Base-by-base conservation (phyloP, 2,329 filamentous ascomycete genomes). In the Alternaria longipes region DNA sequence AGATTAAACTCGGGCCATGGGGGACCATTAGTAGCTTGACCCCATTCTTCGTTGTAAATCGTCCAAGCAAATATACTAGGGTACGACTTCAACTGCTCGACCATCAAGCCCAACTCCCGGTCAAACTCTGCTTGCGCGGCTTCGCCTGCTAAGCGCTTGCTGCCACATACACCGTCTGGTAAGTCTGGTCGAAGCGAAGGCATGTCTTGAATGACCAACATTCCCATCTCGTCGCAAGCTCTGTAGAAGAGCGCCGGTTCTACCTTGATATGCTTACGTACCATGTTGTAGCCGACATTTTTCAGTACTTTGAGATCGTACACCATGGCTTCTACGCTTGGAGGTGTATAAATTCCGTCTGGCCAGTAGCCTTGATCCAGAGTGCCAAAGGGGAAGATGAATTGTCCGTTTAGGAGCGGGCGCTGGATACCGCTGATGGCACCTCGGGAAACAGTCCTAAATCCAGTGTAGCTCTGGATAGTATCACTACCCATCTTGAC, bases 21-120 rank as follows among this genome's bases (percentile, higher is more conserved):
- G 2, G 57, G 41, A 7, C 45, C 58, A 0, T n/a, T 2, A 9
- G 81, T 81, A 3, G 85, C 77, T 69, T 91, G 89, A 2, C 87
- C 89, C 89, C 89, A 91, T 44, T 88, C 89, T 73, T 91, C 89
- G 70, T 91, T 91, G 76, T 91, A 91, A 67, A 91, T 87, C 16
- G 90, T 80, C 85, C 89, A 91, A 1, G 86, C 84, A 9, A 86
- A 82, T 62, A 91, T 90, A 56, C 85, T 88, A 0, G 89, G 84
- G 71, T 89, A 89, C 74, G 82, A 88, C 75, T 85, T 87, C 73
- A 87, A 86, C 64, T 91, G 87, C 40, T 86, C 81, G 42, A 92
- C 78, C 44, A 91, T 75, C 8, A 89, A 67, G 30, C 85, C 84
- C 1, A 91, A 81, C 69, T 91, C 87, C 1, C 89, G 84, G 46